Base-by-base conservation (phyloP, 2,329 filamentous ascomycete species). In the Calonectria crousiana region DNA sequence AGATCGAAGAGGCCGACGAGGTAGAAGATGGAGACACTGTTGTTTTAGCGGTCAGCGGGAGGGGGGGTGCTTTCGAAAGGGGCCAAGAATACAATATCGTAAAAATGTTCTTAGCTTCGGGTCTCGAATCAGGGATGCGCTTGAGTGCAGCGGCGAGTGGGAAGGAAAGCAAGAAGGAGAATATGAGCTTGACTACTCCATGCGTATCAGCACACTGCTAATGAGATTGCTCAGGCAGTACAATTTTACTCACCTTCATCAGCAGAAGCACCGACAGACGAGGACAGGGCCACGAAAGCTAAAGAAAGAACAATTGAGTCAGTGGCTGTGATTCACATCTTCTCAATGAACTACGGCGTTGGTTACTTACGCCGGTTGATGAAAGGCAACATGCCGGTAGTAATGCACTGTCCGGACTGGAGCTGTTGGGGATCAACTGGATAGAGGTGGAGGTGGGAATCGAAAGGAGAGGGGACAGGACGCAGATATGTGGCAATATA, bases 1-100 rank as follows among this genome's bases (percentile, higher is more conserved):
- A 99, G 90, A 82, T 98, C 94, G 85, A 98, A 99, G 4, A 99
- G 90, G 36, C 97, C 97, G 71, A 99, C 90, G 10, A 99, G 90
- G 84, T 98, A 98, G 88, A 99, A 98, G 30, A 97, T 83, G 5
- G 94, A 94, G 20, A 95, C 92, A 34, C 93, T 95, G 76, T 20
- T 56, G 28, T 52, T 72, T 67, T 67, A 69, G 69, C 47, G 49
- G 23, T 72, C 26, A 72, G 68, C 47, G 38, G 9, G n/a, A 34
- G 23, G 36, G 51, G 36, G 26, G n/a, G 66, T 68, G 36, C n/a
- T 14, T 76, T 58, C 44, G 18, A 26, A 5, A 14, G 49, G 26
- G 6, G 10, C 36, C 13, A n/a, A 32, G 4, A 38, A 87, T 88
- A 95, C 94, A 88, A 87, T 77, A 98, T 93, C 75, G 94, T 95